Evolutionary conservation across 2,329 filamentous ascomycete species (phyloP).

Genomic region (Ophiostoma quercus): DNA sequence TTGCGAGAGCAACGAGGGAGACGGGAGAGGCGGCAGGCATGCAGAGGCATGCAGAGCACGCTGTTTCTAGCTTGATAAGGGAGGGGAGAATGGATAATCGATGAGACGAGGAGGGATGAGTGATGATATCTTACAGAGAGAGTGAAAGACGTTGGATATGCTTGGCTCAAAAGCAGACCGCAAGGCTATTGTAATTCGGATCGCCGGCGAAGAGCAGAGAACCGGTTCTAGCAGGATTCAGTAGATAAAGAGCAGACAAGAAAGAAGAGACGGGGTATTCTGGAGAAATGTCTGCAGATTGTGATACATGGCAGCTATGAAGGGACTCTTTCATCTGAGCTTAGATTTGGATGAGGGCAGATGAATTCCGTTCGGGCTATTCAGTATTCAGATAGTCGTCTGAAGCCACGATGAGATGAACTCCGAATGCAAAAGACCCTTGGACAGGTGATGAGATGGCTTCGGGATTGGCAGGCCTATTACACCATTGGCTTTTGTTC

Average conservation of each 20-base stretch:
- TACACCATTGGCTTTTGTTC: background rate
- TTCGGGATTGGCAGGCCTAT: background rate
- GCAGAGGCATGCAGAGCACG: background rate
- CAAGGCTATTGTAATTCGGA: constrained; percentile 13
- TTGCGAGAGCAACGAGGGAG: constrained; percentile 1
- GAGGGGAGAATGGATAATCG: background rate
- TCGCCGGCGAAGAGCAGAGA: background rate
- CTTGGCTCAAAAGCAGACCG: background rate
- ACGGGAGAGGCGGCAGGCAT: background rate
- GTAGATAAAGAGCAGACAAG: background rate
- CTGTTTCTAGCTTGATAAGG: background rate
- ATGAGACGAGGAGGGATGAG: background rate
- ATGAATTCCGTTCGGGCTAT: background rate
- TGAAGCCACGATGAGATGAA: background rate
- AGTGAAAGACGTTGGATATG: background rate
- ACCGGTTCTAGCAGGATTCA: background rate
- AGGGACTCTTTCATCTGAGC: background rate
- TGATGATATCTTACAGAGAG: background rate
- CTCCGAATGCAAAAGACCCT: background rate
- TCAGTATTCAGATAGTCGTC: background rate
- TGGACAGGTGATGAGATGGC: background rate
- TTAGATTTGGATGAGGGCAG: background rate
- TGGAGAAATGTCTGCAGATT: background rate
- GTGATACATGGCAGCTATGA: background rate
- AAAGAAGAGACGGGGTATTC: background rate